Percentiles rank a stretch among this genome's conserved stretches.
Evolutionary conservation across 78 protist genomes (phyloP).

Genomic region (Speleostelium caveatum): DNA sequence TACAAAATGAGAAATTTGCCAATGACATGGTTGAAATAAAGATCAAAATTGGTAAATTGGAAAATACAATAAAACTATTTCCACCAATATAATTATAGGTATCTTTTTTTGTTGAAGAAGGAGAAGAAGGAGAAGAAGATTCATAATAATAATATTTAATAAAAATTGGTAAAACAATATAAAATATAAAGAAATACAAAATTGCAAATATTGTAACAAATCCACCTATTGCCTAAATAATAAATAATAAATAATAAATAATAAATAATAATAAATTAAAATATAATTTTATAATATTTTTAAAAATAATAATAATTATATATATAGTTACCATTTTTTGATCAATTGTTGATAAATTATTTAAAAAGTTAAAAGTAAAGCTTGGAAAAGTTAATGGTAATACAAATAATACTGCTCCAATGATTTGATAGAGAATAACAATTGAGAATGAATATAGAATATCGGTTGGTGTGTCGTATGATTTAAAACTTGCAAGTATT

Average conservation of each 20-base stretch:
- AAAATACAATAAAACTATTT: constrained; percentile 52
- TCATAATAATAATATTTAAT: constrained; percentile 29
- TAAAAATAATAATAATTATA: neutral
- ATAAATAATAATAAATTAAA: neutral
- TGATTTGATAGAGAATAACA: constrained; percentile 3
- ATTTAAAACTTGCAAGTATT: too few species aligned
- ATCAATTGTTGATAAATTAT: constrained; percentile 6
- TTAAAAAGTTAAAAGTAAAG: neutral
- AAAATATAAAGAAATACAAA: constrained; percentile 28
- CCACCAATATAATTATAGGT: neutral
- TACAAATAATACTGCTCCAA: constrained; percentile 31
- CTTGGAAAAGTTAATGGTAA: constrained; percentile 44
- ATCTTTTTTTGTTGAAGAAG: neutral
- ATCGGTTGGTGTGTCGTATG: constrained; percentile 45
- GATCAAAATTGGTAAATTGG: constrained; percentile 50
- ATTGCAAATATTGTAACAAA: neutral
- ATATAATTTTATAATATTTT: neutral
- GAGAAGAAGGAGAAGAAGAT: too few species aligned
- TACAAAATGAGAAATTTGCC: constrained; percentile 65
- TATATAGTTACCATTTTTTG: neutral
- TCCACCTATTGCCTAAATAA: too few species aligned
- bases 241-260: constrained; percentile 7
- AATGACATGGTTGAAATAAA: constrained; percentile 66
- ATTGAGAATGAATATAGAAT: constrained; percentile 38
- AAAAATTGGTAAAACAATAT: constrained; percentile 22